phyloP scores from a whole-genome alignment of 441 rosid species.

The Dalechampia spathulata region DNA sequence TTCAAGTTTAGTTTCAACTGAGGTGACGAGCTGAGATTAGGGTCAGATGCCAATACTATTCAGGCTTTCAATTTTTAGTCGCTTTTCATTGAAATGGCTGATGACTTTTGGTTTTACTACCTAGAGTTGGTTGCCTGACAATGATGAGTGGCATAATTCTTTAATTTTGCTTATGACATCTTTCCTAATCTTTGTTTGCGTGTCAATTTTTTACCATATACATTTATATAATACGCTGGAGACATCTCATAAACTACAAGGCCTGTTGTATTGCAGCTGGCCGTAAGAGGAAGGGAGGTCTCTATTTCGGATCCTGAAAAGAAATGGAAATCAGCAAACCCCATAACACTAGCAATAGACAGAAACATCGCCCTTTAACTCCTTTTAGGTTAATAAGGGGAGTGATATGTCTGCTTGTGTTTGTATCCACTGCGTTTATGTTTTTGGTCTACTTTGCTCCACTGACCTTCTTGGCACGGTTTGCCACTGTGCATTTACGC shows the following conservation, averaged over 20 bases:
- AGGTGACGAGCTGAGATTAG: too few relatives aligned
- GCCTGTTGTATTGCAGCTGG: slow-evolving; percentile 11
- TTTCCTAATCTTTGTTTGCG: not conserved
- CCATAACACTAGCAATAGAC: slow-evolving; percentile 31
- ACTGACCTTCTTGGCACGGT: slow-evolving; percentile 40
- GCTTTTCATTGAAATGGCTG: too few relatives aligned
- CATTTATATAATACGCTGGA: too few relatives aligned
- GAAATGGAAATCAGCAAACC: slow-evolving; percentile 48
- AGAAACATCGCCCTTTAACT: slow-evolving; percentile 57
- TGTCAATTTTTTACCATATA: not conserved
- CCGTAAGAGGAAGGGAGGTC: slow-evolving; percentile 12
- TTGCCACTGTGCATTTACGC: slow-evolving; percentile 47
- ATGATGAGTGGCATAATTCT: not conserved
- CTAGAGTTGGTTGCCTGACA: not conserved
- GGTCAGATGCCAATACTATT: too few relatives aligned
- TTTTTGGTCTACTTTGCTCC: slow-evolving; percentile 67
- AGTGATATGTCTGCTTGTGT: slow-evolving; percentile 57
- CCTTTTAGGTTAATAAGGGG: slow-evolving; percentile 67
- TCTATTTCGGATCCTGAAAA: slow-evolving; percentile 20
- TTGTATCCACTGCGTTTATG: slow-evolving; percentile 73
- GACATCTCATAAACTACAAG: not conserved
- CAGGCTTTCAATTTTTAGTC: too few relatives aligned
- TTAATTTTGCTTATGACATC: not conserved
- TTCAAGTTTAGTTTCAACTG: too few relatives aligned
- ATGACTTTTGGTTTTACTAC: too few relatives aligned